Percentiles rank a stretch among this genome's conserved stretches.
These are phyloP conservation scores for Linderniella brevidens DNA, from an alignment of 257 asterid genomes.

Conservation along the genomic window DNA sequence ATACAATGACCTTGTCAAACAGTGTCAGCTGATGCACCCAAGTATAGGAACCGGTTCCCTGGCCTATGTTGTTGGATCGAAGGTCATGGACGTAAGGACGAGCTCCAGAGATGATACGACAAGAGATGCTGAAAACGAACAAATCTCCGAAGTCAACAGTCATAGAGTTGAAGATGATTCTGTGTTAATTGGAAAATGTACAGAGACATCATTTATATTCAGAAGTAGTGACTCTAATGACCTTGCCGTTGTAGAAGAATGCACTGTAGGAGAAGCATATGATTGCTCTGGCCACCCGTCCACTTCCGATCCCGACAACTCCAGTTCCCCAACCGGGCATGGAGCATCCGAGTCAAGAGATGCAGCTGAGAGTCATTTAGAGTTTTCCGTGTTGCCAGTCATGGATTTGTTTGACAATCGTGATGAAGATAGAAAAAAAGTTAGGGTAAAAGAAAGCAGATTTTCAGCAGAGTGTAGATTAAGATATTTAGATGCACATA, in stretches of 20 bases:
- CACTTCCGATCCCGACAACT: constrained; percentile 30
- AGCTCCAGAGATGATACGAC: constrained; percentile 56
- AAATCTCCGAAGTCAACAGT: constrained; percentile 26
- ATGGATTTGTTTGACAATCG: constrained; percentile 60
- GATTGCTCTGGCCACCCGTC: constrained; percentile 49
- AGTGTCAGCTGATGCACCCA: constrained; percentile 91
- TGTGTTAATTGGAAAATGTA: constrained; percentile 26
- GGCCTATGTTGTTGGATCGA: constrained; percentile 90
- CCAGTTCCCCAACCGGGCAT: constrained; percentile 27
- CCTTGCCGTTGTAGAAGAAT: constrained; percentile 46
- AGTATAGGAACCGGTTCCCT: constrained; percentile 96
- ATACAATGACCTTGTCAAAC: constrained; percentile 59
- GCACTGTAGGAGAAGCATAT: constrained; percentile 39
- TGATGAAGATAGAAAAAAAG: constrained; percentile 26
- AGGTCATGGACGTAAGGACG: constrained; percentile 92
- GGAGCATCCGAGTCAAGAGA: constrained; percentile 28
- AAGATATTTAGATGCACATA: constrained; percentile 46
- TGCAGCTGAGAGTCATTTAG: constrained; percentile 41
- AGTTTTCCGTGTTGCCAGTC: constrained; percentile 78
- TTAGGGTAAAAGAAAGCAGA: constrained; percentile 33
- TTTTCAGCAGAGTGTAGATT: constrained; percentile 33
- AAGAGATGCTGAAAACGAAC: constrained; percentile 39
- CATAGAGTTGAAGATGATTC: constrained; percentile 20
- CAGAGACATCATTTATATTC: constrained; percentile 26
- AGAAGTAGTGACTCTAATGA: constrained; percentile 51